Conservation (phyloP, 106 monocot species). For the Vanilla planifolia region DNA sequence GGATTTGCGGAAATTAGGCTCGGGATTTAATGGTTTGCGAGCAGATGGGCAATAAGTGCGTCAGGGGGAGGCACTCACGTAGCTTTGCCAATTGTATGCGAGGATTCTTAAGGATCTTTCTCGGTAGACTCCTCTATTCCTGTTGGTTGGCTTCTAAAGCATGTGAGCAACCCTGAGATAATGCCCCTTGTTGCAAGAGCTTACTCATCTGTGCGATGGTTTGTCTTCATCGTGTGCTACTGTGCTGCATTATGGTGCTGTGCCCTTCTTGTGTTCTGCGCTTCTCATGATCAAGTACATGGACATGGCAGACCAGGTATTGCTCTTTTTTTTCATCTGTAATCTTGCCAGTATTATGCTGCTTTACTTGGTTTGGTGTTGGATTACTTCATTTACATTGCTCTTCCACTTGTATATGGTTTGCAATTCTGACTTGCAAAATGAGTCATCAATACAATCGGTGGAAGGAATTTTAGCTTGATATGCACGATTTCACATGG, state of each 20-base stretch:
- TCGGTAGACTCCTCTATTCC: slow-evolving; percentile 95
- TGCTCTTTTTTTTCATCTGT: not conserved
- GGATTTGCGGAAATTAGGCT: slow-evolving; percentile 87
- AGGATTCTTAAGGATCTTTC: slow-evolving; percentile 79
- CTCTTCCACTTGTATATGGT: no score
- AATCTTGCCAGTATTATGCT: no score
- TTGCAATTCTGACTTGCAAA: no score
- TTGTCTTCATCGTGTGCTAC: slow-evolving; percentile 83
- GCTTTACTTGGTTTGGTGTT: no score
- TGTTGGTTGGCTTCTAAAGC: slow-evolving; percentile 74
- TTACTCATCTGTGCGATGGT: slow-evolving; percentile 86
- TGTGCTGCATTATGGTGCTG: slow-evolving; percentile 92
- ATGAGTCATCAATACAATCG: no score
- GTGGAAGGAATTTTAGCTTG: no score
- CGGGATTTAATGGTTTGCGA: slow-evolving; percentile 77
- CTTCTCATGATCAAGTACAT: slow-evolving; percentile 96
- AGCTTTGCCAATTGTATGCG: slow-evolving; percentile 93
- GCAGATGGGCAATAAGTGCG: slow-evolving; percentile 84
- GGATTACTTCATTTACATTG: no score
- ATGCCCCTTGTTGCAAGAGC: slow-evolving; percentile 94
- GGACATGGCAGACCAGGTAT: slow-evolving; percentile 97
- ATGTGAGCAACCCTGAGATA: slow-evolving; percentile 82
- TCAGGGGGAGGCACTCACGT: slow-evolving; percentile 88
- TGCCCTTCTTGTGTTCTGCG: slow-evolving; percentile 75
- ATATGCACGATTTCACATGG: no score